Evolutionary conservation across 1,284 basidiomycete species (phyloP), one percentile per base, ranked within the genome.

Genomic region (Tilletia walkeri): DNA sequence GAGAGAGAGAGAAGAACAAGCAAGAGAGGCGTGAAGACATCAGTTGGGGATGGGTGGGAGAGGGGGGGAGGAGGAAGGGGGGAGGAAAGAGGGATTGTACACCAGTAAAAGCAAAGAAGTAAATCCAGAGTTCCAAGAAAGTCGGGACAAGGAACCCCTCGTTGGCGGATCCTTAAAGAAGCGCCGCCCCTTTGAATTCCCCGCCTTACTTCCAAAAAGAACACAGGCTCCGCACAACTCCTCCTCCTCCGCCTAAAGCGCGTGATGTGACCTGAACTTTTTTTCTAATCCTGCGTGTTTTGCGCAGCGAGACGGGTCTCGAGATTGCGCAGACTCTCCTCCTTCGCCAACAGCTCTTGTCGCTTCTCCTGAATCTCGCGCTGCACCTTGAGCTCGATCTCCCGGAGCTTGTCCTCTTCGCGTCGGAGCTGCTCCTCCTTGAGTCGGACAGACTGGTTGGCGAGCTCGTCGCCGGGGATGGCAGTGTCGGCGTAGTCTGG

Each of bases 301-400:
- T 93, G 92, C 45, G 91, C 91, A 78, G 92, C 92, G 77, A 95
- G 88, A 72, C 93, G 90, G 79, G 90, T 92, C 86, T 95, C 93
- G 85, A 95, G 85, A 85, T 93, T 93, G 84, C 93, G 92, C 20
- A 86, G 75, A 47, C 76, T 78, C 75, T 86, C 85, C 69, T 86
- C 85, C 75, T 84, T 85, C 16, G 85, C 85, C 47, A 85, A 69
- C 75, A 99, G 86, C 85, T 99, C 95, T 85, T 99, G 96, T 82
- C 95, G 88, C 88, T 97, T 97, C 88, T 99, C 93, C 85, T 93
- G 93, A 86, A 99, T 95, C 88, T 99, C 96, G 73, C 96, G 90
- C 85, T 98, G 95, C 49, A 98, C 94, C 85, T 94, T 94, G 85
- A 98, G 89, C 84, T 99, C 96, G 84, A 98, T 94, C 86, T 99